These are phyloP conservation scores for Ustilago shanxiensis DNA, from an alignment of 1,284 basidiomycete genomes.

Conservation along the genomic window DNA sequence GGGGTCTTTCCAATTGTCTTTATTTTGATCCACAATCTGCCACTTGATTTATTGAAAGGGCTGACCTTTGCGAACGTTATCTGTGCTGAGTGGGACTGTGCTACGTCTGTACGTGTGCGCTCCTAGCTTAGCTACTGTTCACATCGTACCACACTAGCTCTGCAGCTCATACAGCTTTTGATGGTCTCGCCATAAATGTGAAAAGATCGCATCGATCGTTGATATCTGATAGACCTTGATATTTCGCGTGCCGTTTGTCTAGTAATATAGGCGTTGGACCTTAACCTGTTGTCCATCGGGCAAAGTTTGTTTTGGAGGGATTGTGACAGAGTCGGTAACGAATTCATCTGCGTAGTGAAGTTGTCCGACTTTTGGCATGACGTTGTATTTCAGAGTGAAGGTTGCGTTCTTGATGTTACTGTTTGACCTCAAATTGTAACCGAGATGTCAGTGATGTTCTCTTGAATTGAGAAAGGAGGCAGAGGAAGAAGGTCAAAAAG, in stretches of 20 bases:
- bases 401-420: conserved; percentile 73
- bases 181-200: too few relatives aligned
- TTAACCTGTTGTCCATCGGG: conserved; percentile 32
- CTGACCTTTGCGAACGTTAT: too few relatives aligned
- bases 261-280: conserved; percentile 47
- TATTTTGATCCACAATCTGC: too few relatives aligned
- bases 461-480: not conserved
- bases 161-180: not conserved
- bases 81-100: too few relatives aligned
- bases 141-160: too few relatives aligned
- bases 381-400: conserved; percentile 85
- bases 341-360: conserved; percentile 70
- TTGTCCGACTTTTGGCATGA: conserved; percentile 88
- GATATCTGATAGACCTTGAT: not conserved
- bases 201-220: too few relatives aligned
- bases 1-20: too few relatives aligned
- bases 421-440: not conserved
- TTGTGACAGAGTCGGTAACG: conserved; percentile 20
- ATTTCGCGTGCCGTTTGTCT: not conserved
- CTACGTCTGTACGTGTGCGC: too few relatives aligned
- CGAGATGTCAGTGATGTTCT: conserved; percentile 1
- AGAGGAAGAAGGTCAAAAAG: not conserved
- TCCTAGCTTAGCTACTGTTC: too few relatives aligned
- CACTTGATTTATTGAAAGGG: not conserved
- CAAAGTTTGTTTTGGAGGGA: conserved; percentile 27